Conservation (phyloP, 306 rosid species). For the Prunus mira region DNA sequence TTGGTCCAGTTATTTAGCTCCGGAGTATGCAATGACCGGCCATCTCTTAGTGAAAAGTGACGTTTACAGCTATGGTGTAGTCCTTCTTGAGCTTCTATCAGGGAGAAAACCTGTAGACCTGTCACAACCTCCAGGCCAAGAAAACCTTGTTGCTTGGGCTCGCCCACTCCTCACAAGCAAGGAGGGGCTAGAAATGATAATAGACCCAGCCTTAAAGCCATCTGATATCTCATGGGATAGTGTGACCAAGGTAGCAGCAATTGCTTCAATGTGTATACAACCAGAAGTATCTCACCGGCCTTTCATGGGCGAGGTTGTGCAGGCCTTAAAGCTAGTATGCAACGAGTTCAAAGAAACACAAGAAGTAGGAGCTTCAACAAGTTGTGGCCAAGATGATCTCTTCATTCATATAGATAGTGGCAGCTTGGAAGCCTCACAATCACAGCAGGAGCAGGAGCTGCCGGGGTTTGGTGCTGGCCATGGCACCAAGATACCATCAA, state of each 20-base stretch:
- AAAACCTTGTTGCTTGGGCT: constrained; percentile 85
- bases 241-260: constrained; percentile 84
- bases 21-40: constrained; percentile 98
- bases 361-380: constrained; percentile 37
- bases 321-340: constrained; percentile 92
- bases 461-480: constrained; percentile 36
- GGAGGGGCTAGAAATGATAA: constrained; percentile 64
- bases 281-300: constrained; percentile 94
- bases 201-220: constrained; percentile 57
- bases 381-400: constrained; percentile 46
- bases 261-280: constrained; percentile 96
- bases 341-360: constrained; percentile 64
- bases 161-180: constrained; percentile 84
- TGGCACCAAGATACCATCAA: constrained; percentile 37
- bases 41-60: constrained; percentile 97
- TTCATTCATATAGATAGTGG: constrained; percentile 30
- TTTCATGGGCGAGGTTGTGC: constrained; percentile 99
- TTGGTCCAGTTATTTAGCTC: constrained; percentile 84
- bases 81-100: constrained; percentile 86
- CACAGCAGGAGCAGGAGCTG: constrained; percentile 14
- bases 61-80: constrained; percentile 97
- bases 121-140: constrained; percentile 91
- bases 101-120: constrained; percentile 97
- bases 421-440: constrained; percentile 12
- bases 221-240: constrained; percentile 46